These are phyloP conservation scores for Mycocentrospora acerina DNA, from an alignment of 2,329 filamentous ascomycete species.

Conservation along the genomic window DNA sequence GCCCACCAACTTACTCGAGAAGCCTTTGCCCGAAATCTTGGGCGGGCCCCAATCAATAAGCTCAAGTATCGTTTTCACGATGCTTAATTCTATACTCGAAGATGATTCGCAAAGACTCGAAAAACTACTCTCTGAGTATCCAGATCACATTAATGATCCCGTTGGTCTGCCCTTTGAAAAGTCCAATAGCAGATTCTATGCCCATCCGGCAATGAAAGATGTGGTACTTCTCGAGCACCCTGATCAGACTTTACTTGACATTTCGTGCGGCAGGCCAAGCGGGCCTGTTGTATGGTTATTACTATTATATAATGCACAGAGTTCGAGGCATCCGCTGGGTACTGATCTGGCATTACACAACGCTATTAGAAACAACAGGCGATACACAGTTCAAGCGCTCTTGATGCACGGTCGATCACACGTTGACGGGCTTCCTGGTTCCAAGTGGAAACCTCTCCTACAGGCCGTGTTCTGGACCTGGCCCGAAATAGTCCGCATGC, in stretches of 20 bases:
- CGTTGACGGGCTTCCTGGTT: slow-evolving; percentile 28
- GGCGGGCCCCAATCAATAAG: slow-evolving; percentile 4
- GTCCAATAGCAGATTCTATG: slow-evolving; percentile 22
- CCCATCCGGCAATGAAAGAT: slow-evolving; percentile 24
- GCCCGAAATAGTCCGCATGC: slow-evolving; percentile 30
- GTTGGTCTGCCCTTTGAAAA: slow-evolving; percentile 33
- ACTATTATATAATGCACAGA: slow-evolving; percentile 28
- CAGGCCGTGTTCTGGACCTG: slow-evolving; percentile 37
- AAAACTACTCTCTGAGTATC: slow-evolving; percentile 23
- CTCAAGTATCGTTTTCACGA: slow-evolving; percentile 23
- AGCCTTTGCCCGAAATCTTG: neutral
- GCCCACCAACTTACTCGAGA: slow-evolving; percentile 11
- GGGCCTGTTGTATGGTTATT: slow-evolving; percentile 29
- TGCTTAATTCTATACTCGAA: slow-evolving; percentile 31
- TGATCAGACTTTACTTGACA: slow-evolving; percentile 34
- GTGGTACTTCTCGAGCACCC: slow-evolving; percentile 35
- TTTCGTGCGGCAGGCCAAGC: slow-evolving; percentile 34
- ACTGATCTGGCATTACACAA: slow-evolving; percentile 38
- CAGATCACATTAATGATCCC: slow-evolving; percentile 29
- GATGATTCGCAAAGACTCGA: slow-evolving; percentile 28
- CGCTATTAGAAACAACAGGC: slow-evolving; percentile 37
- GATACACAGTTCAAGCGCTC: slow-evolving; percentile 31
- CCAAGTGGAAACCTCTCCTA: slow-evolving; percentile 30
- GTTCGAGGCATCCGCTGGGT: slow-evolving; percentile 33
- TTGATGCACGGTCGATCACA: slow-evolving; percentile 22